Percentiles rank a stretch among this genome's conserved stretches.
phyloP scores from a whole-genome alignment of 176 grass and related monocot genomes.

The Eragrostis curvula region DNA sequence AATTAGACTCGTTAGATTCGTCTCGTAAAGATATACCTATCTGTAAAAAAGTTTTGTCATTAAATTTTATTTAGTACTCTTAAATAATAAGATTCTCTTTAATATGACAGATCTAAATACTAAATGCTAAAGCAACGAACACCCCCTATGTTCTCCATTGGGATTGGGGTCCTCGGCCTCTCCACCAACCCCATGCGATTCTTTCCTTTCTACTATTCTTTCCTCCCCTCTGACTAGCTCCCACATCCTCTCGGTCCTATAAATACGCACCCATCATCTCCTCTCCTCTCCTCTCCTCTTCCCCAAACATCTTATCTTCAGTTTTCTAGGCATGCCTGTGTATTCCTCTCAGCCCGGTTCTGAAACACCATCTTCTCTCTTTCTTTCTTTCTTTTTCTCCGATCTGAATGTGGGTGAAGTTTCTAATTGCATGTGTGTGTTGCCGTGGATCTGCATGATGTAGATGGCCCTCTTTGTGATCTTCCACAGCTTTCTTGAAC shows the following conservation, averaged over 20 bases:
- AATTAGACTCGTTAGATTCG: no score
- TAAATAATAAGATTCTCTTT: no score
- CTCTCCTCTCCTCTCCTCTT: slow-evolving; percentile 3
- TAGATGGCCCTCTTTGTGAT: slow-evolving; percentile 85
- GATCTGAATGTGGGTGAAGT: no score
- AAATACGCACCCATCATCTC: neutral
- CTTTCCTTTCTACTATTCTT: neutral
- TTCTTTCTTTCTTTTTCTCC: neutral
- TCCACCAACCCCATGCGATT: slow-evolving; percentile 41
- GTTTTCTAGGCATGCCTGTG: neutral
- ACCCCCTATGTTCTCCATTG: slow-evolving; percentile 63
- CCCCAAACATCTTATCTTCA: neutral
- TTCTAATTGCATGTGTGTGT: neutral
- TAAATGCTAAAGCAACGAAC: no score
- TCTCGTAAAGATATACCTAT: no score
- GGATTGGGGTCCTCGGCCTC: slow-evolving; percentile 58
- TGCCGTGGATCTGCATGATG: slow-evolving; percentile 2
- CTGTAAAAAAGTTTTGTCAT: no score
- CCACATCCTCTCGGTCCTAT: neutral
- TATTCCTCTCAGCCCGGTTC: neutral
- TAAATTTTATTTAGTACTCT: no score
- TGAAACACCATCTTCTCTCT: neutral
- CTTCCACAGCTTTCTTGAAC: slow-evolving; percentile 99
- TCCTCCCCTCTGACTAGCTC: neutral
- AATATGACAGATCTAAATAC: no score